Evolutionary conservation across 2,329 filamentous ascomycete genomes (phyloP), one percentile per base, ranked within the genome.

Genomic region (Hypoxylon sp.): DNA sequence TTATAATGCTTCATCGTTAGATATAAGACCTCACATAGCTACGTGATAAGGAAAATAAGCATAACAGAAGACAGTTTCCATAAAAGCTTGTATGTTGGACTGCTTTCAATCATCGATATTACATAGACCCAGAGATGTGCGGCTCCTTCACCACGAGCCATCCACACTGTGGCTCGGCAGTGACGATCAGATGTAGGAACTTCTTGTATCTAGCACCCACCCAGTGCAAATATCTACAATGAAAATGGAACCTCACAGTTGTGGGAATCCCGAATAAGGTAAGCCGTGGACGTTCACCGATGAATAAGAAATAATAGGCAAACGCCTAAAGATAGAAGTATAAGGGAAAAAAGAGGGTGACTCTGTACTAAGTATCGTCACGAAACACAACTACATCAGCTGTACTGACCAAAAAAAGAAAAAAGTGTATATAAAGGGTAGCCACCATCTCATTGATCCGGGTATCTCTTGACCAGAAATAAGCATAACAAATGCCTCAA

Each of bases 161-260:
- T 37, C 19, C 3, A 24, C 13, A 37, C 6, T 20, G 13, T 8
- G n/a, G 20, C 6, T 7, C 37, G 30, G 15, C 13, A 32, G 30
- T 28, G 22, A 30, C 17, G 32, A 32, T 44, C 22, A 43, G 5
- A 22, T 22, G 15, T 44, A 43, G 7, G 37, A 44, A 24, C 22
- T 17, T 53, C 50, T 53, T 15, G 30, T 53, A n/a, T n/a, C n/a
- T n/a, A n/a, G n/a, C n/a, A n/a, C n/a, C n/a, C n/a, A n/a, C n/a
- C n/a, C n/a, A n/a, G n/a, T n/a, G 19, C n/a, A 37, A 37, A n/a
- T 28, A 49, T 43, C 46, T 49, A 49, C 46, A 26, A 17, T 17
- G 7, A 30, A 2, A 22, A 37, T 5, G n/a, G 28, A 49, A 17
- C 15, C 26, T 49, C 46, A 49, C n/a, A 17, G 46, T 22, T 17